Conservation (phyloP, 495 filamentous ascomycete species). For the Oleoguttula mirabilis region DNA sequence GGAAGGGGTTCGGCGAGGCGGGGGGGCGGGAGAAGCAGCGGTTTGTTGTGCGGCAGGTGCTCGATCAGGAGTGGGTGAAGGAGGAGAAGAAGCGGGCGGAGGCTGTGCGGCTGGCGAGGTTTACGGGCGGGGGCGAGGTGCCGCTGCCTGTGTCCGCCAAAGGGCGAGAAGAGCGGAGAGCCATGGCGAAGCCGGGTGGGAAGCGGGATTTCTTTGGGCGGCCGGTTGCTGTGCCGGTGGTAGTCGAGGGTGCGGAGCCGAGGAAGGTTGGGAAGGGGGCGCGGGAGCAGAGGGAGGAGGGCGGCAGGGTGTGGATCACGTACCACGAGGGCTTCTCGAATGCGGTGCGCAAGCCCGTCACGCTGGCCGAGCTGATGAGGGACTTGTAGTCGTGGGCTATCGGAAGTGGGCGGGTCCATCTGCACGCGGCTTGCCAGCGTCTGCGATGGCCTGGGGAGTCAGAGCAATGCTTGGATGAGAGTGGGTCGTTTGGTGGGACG, state of each 20-base stretch:
- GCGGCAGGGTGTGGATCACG: conserved; percentile 69
- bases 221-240: conserved; percentile 39
- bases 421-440: too few species aligned
- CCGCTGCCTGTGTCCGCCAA: conserved; percentile 1
- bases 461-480: too few species aligned
- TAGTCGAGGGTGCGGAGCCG: neutral
- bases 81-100: conserved; percentile 28
- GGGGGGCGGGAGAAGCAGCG: conserved; percentile 43
- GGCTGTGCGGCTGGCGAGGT: conserved; percentile 36
- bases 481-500: too few species aligned
- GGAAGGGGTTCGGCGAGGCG: conserved; percentile 34
- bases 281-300: conserved; percentile 28
- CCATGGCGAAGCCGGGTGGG: conserved; percentile 30
- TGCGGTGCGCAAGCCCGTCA: conserved; percentile 85
- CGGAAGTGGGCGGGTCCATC: too few species aligned
- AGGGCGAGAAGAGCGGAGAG: neutral
- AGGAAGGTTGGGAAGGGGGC: neutral
- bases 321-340: conserved; percentile 96
- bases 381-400: too few species aligned
- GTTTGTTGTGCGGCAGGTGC: conserved; percentile 81
- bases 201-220: conserved; percentile 91
- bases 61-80: conserved; percentile 77
- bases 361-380: conserved; percentile 69
- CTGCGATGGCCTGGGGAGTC: too few species aligned
- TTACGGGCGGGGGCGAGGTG: conserved; percentile 8